A percentile compares a stretch with the other conserved stretches of the same genome.
Evolutionary conservation across 768 basidiomycete genomes (phyloP).

Genomic region (Rhizopogon vinicolor): DNA sequence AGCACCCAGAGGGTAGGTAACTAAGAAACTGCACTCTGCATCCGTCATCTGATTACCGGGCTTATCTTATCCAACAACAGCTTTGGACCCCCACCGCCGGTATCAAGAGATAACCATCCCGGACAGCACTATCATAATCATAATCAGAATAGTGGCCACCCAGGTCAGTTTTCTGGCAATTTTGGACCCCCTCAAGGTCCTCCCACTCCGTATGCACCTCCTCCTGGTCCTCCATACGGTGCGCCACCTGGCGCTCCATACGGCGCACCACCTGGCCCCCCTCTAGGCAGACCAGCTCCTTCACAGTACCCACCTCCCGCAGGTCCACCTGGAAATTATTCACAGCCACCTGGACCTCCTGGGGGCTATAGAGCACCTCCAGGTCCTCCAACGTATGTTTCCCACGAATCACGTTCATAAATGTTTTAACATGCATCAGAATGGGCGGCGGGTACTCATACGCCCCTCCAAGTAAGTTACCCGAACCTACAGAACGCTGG

Average conservation of each 20-base stretch:
- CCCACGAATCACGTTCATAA: constrained; percentile 8
- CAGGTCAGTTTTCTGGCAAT: constrained; percentile 20
- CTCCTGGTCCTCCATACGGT: constrained; percentile 17
- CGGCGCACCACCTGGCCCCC: constrained; percentile 14
- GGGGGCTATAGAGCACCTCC: constrained; percentile 2
- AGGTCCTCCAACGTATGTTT: neutral
- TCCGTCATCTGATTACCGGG: neutral
- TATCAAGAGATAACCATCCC: constrained; percentile 32
- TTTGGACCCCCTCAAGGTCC: constrained; percentile 8
- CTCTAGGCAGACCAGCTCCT: constrained; percentile 14
- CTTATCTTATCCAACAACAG: neutral
- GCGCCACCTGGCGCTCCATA: constrained; percentile 19
- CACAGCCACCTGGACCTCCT: constrained; percentile 15
- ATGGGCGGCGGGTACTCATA: constrained; percentile 1
- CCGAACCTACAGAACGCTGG: neutral
- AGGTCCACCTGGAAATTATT: constrained; percentile 6
- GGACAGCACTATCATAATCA: constrained; percentile 39
- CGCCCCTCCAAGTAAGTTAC: constrained; percentile 4
- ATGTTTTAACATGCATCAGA: neutral
- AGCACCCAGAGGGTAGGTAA: constrained; percentile 8
- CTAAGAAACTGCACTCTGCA: neutral
- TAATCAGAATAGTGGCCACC: constrained; percentile 23
- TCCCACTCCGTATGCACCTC: neutral
- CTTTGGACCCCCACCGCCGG: constrained; percentile 19
- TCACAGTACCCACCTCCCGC: constrained; percentile 2